Evolutionary conservation across 192 early-diverging fungal species (phyloP), one percentile per base, ranked within the genome.

Genomic region (Entomortierella chlamydospora): DNA sequence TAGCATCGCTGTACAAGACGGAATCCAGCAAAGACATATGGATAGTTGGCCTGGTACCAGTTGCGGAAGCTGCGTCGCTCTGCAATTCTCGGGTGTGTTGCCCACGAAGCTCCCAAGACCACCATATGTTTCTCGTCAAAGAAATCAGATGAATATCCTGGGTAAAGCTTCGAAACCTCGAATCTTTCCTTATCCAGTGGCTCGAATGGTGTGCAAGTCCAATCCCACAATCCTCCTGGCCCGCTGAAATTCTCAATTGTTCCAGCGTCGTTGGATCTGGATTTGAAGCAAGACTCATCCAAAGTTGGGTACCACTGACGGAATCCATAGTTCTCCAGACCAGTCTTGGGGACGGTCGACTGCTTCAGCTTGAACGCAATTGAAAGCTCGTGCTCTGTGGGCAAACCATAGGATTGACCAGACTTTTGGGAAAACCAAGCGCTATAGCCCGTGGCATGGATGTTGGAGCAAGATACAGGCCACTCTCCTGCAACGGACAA

Each of bases 121-220:
- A 95, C 88, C 67, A 87, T 84, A 81, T 98, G 95, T 61, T 94
- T 93, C 28, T 83, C 90, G 68, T 98, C 95, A 73, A 97, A 96
- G 64, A 98, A 98, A 73, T 98, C 95, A 4, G 85, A 71, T 4
- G 94, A 94, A 82, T 98, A 98, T 1, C 95, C 95, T 12, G 95
- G 95, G 70, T 97, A 98, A 41, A 93, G 67, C 26, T 78, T 61
- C 23, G 90, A 91, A 10, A 84, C 63, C 51, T 81, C 70, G 62
- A 93, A 97, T 6, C 90, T 90, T 3, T 83, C 81, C 68, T 89
- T 81, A 8, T 83, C 71, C 33, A 74, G 28, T 20, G 72, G 72
- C 8, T 84, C 85, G 68, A 92, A 92, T 42, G 79, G 62, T 0
- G 93, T 96, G 2, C 73, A 52, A 0, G 95, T 95, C 93, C 90